phyloP scores from a whole-genome alignment of 352 stramenopile genomes.

The Globisporangium middletonii region DNA sequence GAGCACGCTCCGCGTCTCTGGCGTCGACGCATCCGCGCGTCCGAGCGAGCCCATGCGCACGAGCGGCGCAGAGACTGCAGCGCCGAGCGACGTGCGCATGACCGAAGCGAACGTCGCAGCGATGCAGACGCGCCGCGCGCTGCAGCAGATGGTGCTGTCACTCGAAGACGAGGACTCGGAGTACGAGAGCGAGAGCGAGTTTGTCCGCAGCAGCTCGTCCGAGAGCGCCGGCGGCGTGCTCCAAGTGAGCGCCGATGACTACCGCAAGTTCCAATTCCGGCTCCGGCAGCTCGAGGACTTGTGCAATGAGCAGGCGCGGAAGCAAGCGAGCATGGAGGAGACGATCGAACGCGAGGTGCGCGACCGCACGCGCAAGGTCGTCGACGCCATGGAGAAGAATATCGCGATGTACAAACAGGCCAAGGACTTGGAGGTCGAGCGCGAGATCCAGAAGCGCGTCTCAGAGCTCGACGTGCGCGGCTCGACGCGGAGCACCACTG shows the following conservation, averaged over 20 bases:
- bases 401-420: constrained; percentile 83
- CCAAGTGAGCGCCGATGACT: constrained; percentile 60
- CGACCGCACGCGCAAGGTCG: constrained; percentile 50
- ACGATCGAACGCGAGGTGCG: constrained; percentile 77
- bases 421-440: constrained; percentile 75
- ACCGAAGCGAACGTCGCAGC: constrained; percentile 63
- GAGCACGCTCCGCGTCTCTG: background rate
- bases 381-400: constrained; percentile 78
- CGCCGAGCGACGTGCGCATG: constrained; percentile 24
- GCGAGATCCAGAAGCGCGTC: constrained; percentile 68
- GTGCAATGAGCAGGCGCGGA: constrained; percentile 57
- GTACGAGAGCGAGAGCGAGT: constrained; percentile 46
- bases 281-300: constrained; percentile 74
- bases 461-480: constrained; percentile 35
- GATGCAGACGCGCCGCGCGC: constrained; percentile 69
- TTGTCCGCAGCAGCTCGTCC: constrained; percentile 15
- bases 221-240: constrained; percentile 25
- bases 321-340: constrained; percentile 67
- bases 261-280: constrained; percentile 81
- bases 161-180: constrained; percentile 70
- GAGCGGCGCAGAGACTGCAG: background rate
- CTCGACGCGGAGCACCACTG: constrained; percentile 17
- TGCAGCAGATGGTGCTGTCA: constrained; percentile 83
- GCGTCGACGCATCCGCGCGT: background rate
- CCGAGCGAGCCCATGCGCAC: constrained; percentile 17